These are phyloP conservation scores for Cytospora leucostoma DNA, from an alignment of 2,329 filamentous ascomycete genomes.

Conservation along the genomic window DNA sequence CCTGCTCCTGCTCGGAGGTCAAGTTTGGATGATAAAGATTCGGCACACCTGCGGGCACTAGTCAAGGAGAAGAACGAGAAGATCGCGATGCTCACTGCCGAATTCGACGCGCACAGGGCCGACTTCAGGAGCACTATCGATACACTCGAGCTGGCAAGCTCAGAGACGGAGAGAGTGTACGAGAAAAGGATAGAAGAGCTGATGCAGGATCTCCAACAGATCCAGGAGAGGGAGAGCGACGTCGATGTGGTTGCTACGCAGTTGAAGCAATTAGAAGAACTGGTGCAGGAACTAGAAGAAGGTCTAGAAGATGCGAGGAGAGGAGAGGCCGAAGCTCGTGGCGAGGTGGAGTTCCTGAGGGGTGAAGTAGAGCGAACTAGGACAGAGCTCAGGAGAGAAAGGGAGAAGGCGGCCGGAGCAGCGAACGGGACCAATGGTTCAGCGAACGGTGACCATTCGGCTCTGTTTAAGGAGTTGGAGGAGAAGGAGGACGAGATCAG, in stretches of 20 bases:
- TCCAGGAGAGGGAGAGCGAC: slow-evolving; percentile 81
- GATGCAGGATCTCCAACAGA: slow-evolving; percentile 77
- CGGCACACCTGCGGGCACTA: slow-evolving; percentile 74
- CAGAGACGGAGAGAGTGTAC: slow-evolving; percentile 94
- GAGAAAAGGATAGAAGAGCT: slow-evolving; percentile 89
- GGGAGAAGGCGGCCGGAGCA: slow-evolving; percentile 73
- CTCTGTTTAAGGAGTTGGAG: slow-evolving; percentile 73
- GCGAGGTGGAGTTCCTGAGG: slow-evolving; percentile 91
- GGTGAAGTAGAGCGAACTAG: slow-evolving; percentile 92
- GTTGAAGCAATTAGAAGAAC: slow-evolving; percentile 91
- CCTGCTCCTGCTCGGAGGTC: slow-evolving; percentile 41
- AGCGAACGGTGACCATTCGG: slow-evolving; percentile 45
- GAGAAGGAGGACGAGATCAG: slow-evolving; percentile 97
- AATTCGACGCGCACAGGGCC: slow-evolving; percentile 92
- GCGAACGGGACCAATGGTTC: slow-evolving; percentile 48
- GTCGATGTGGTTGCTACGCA: slow-evolving; percentile 89
- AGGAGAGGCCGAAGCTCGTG: slow-evolving; percentile 91
- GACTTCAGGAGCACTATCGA: slow-evolving; percentile 98
- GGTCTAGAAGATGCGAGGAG: slow-evolving; percentile 91
- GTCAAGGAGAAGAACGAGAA: slow-evolving; percentile 96
- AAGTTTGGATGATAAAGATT: slow-evolving; percentile 69
- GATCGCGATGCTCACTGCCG: slow-evolving; percentile 86
- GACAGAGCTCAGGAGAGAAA: slow-evolving; percentile 82
- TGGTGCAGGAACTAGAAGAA: slow-evolving; percentile 95
- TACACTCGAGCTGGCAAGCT: slow-evolving; percentile 90